These are phyloP conservation scores for Pseudonitzschia multiseries DNA, from an alignment of 108 stramenopile species.

Conservation along the genomic window DNA sequence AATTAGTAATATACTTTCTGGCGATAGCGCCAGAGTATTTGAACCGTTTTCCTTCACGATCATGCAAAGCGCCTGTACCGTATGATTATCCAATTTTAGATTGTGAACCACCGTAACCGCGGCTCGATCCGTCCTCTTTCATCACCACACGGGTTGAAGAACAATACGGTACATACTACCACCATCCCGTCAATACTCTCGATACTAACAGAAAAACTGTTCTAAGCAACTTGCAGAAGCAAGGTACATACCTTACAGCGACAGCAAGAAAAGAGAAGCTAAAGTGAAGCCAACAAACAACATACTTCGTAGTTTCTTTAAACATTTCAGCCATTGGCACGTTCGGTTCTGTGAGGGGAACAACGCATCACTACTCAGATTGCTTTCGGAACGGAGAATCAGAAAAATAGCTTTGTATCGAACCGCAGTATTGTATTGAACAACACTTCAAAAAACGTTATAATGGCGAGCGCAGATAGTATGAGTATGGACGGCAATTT, in stretches of 20 bases:
- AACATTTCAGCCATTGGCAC: too few relatives aligned
- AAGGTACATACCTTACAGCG: too few relatives aligned
- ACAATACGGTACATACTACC: too few relatives aligned
- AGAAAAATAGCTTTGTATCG: constrained; percentile 22
- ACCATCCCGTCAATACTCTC: too few relatives aligned
- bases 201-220: too few relatives aligned
- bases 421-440: constrained; percentile 1
- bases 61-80: background rate
- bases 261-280: too few relatives aligned
- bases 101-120: background rate
- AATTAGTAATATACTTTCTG: background rate
- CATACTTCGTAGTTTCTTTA: too few relatives aligned
- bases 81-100: background rate
- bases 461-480: constrained; percentile 12
- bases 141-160: background rate
- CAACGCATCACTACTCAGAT: too few relatives aligned
- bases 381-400: background rate
- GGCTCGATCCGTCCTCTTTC: background rate
- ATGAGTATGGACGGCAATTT: constrained; percentile 37
- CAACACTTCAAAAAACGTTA: constrained; percentile 4
- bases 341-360: too few relatives aligned
- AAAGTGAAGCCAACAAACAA: too few relatives aligned
- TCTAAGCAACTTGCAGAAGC: too few relatives aligned
- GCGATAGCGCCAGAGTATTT: background rate
- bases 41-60: background rate